These are phyloP conservation scores for sunflower (Helianthus annuus) DNA, from an alignment of 129 eudicot genomes.

Conservation along the genomic window HanXRQr2.0-SUNRISE NC_035435.2:26312884-26313383, in stretches of 20 bases:
- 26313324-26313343: too few species aligned
- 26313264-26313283: conserved; percentile 1
- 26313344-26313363: too few species aligned
- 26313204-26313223: conserved; percentile 71
- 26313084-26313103: conserved; percentile 25
- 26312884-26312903: conserved; percentile 15
- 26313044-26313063: not conserved
- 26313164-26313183: conserved; percentile 59
- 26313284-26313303: not conserved
- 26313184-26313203: conserved; percentile 73
- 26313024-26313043: not conserved
- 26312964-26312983: conserved; percentile 28
- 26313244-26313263: conserved; percentile 61
- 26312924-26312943: not conserved
- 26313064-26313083: conserved; percentile 33
- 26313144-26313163: conserved; percentile 57
- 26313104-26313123: conserved; percentile 38
- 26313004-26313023: conserved; percentile 20
- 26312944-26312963: conserved; percentile 22
- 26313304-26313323: not conserved
- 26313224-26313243: conserved; percentile 67
- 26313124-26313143: conserved; percentile 39
- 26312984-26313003: conserved; percentile 10
- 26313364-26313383: not conserved
- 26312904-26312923: conserved; percentile 27